Evolutionary conservation across 495 filamentous ascomycete species (phyloP).

Genomic region (Halenospora varia): DNA sequence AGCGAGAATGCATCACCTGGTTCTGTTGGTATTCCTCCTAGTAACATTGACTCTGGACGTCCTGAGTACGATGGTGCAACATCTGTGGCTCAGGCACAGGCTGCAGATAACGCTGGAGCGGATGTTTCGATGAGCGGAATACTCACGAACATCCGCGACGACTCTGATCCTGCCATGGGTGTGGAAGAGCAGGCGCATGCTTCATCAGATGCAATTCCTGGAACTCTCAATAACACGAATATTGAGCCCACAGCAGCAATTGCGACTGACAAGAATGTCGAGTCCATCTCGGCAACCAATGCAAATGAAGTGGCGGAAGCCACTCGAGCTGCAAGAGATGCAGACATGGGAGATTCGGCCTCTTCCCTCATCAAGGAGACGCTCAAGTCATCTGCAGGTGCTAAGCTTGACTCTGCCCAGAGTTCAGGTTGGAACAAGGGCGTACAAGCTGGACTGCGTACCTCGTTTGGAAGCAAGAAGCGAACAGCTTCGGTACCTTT

Average conservation of each 20-base stretch:
- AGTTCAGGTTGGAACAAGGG: conserved; percentile 18
- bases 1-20: no score
- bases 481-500: not conserved
- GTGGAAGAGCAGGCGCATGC: not conserved
- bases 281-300: no score
- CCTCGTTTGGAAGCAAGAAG: conserved; percentile 15
- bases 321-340: not conserved
- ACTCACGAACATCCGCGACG: not conserved
- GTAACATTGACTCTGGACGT: no score
- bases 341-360: not conserved
- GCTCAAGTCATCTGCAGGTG: not conserved
- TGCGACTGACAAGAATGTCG: no score
- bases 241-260: no score
- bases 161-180: not conserved
- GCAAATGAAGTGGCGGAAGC: no score
- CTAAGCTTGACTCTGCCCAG: not conserved
- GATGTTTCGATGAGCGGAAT: not conserved
- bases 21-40: not conserved
- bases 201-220: not conserved
- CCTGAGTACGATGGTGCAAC: not conserved
- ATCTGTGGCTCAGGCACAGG: no score
- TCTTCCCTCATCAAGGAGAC: not conserved
- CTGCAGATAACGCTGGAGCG: not conserved
- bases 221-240: not conserved
- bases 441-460: conserved; percentile 16